phyloP scores from a whole-genome alignment of 2,329 filamentous ascomycete species.

The Sporothrix mexicana region DNA sequence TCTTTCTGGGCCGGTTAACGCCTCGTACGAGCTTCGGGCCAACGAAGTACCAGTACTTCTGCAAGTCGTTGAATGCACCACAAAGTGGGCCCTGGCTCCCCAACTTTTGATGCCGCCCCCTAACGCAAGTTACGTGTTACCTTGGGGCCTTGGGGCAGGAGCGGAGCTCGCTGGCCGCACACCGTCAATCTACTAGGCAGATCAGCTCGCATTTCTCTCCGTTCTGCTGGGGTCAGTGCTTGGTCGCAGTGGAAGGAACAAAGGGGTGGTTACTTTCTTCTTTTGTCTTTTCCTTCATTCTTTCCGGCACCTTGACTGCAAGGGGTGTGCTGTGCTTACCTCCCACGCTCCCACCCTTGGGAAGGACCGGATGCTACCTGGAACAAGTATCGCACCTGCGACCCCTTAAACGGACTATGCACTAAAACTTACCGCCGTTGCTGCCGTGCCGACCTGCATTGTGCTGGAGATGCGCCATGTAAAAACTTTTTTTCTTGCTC shows the following conservation, averaged over 20 bases:
- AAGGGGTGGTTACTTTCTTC: slow-evolving; percentile 25
- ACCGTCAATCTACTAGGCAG: not conserved
- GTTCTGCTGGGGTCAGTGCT: slow-evolving; percentile 19
- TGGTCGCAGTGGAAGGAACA: slow-evolving; percentile 22
- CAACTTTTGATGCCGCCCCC: slow-evolving; percentile 22
- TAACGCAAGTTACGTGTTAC: slow-evolving; percentile 4
- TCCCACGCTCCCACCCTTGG: not conserved
- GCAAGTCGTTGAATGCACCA: slow-evolving; percentile 18
- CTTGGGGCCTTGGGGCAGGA: slow-evolving; percentile 12
- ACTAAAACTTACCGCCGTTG: slow-evolving; percentile 24
- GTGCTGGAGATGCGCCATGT: slow-evolving; percentile 12
- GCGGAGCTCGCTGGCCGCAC: not conserved
- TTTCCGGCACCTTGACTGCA: not conserved
- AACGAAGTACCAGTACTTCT: slow-evolving; percentile 26
- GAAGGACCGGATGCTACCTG: not conserved
- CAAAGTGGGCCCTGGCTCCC: slow-evolving; percentile 9
- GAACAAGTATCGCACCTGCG: slow-evolving; percentile 1
- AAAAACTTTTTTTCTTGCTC: slow-evolving; percentile 25
- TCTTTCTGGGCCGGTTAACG: not conserved
- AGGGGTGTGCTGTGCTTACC: slow-evolving; percentile 33
- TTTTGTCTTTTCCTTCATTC: not conserved
- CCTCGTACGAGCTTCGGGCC: slow-evolving; percentile 28
- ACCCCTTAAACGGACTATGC: slow-evolving; percentile 6
- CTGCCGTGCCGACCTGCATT: slow-evolving; percentile 28
- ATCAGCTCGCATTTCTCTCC: slow-evolving; percentile 1